Percentiles rank a stretch among this genome's conserved stretches.
phyloP scores from a whole-genome alignment of 106 monocot species.

The Alisma plantagoaquatica region DNA sequence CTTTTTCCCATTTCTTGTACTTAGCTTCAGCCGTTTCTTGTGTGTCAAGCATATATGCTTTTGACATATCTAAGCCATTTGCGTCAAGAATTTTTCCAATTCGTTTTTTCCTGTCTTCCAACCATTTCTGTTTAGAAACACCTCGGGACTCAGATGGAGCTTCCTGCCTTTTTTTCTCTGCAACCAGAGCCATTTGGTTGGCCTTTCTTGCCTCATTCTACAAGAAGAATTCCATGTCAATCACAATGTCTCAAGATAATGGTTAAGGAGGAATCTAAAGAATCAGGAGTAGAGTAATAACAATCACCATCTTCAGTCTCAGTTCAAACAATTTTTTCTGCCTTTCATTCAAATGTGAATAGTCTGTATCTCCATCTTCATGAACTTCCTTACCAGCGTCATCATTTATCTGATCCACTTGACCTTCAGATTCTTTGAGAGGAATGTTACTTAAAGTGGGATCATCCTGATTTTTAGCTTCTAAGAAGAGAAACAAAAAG shows the following conservation, averaged over 20 bases:
- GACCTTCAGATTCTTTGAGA: conserved; percentile 17
- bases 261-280: background rate
- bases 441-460: no score
- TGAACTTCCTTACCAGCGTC: conserved; percentile 5
- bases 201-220: conserved; percentile 96
- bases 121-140: conserved; percentile 89
- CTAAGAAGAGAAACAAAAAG: no score
- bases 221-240: background rate
- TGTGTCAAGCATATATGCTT: conserved; percentile 98
- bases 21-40: conserved; percentile 84
- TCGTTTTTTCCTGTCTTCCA: conserved; percentile 94
- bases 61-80: conserved; percentile 89
- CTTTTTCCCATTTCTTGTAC: conserved; percentile 99
- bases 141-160: conserved; percentile 75
- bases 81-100: conserved; percentile 96
- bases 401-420: conserved; percentile 12
- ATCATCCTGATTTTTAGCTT: no score
- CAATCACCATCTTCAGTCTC: conserved; percentile 75
- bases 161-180: conserved; percentile 72
- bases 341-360: conserved; percentile 62
- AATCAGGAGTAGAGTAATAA: background rate
- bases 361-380: conserved; percentile 31
- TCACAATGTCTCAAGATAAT: background rate
- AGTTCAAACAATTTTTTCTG: conserved; percentile 84
- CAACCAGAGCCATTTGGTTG: conserved; percentile 85